These are phyloP conservation scores for Gossypium bickii DNA, from an alignment of 345 rosid genomes.

Conservation along the genomic window DNA sequence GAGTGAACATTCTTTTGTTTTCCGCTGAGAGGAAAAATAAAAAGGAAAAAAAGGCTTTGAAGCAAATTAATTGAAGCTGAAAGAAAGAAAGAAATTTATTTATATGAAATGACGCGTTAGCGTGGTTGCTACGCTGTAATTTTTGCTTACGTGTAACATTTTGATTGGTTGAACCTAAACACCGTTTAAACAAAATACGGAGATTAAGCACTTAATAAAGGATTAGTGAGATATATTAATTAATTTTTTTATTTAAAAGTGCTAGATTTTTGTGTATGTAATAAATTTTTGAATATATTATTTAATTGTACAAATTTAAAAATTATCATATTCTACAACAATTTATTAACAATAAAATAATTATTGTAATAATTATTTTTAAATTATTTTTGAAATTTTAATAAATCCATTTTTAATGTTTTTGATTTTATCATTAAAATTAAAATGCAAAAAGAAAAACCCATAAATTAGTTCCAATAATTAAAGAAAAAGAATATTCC, in stretches of 20 bases:
- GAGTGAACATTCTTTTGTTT: background rate
- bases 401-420: no score
- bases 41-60: background rate
- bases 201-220: background rate
- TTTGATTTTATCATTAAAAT: no score
- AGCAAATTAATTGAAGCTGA: background rate
- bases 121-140: conserved; percentile 20
- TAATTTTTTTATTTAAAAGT: no score
- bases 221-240: background rate
- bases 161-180: background rate
- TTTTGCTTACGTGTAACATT: conserved; percentile 17
- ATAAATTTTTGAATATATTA: no score
- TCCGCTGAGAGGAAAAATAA: background rate
- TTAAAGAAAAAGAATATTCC: background rate
- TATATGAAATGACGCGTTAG: conserved; percentile 30
- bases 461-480: no score
- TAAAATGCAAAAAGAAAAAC: background rate
- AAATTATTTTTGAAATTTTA: no score
- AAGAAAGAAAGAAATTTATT: background rate
- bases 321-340: no score
- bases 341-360: no score
- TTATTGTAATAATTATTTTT: no score
- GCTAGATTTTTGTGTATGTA: no score
- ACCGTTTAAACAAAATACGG: background rate
- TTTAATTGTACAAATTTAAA: no score